Percentiles rank a stretch among this genome's conserved stretches.
phyloP scores from a whole-genome alignment of 495 filamentous ascomycete genomes.

The Podospora didyma region DNA sequence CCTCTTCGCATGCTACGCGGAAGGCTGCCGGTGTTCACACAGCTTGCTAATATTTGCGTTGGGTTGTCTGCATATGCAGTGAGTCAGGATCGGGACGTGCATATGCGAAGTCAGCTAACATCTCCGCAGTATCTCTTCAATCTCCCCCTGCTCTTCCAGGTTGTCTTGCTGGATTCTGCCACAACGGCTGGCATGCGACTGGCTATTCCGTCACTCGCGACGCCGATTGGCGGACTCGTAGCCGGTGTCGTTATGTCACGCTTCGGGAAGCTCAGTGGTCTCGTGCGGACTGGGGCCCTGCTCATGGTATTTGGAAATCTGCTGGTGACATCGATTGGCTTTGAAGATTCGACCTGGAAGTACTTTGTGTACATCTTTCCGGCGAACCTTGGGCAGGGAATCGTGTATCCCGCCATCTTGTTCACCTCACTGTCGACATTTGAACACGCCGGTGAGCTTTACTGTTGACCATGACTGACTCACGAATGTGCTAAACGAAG shows the following conservation, averaged over 20 bases:
- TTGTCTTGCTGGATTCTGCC: conserved; percentile 57
- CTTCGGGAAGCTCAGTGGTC: conserved; percentile 54
- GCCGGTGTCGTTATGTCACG: conserved; percentile 62
- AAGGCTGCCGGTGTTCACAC: conserved; percentile 46
- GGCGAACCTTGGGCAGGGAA: conserved; percentile 60
- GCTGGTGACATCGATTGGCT: conserved; percentile 50
- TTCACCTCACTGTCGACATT: conserved; percentile 63
- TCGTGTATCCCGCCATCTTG: conserved; percentile 59
- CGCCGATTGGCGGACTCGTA: conserved; percentile 56
- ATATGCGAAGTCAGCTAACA: background rate
- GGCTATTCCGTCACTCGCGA: conserved; percentile 58
- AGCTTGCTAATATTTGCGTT: conserved; percentile 58
- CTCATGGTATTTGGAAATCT: conserved; percentile 59
- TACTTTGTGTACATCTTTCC: conserved; percentile 61
- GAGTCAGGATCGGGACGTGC: conserved; percentile 18
- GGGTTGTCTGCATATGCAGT: conserved; percentile 63
- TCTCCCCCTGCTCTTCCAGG: conserved; percentile 61
- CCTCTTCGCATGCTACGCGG: conserved; percentile 55
- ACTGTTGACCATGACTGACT: background rate
- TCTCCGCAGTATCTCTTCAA: conserved; percentile 57
- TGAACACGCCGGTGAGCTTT: conserved; percentile 52
- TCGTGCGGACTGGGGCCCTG: conserved; percentile 52
- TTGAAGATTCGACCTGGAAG: conserved; percentile 58
- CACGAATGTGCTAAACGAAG: background rate
- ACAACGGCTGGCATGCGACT: conserved; percentile 56